Conservation (phyloP, 805 yeast species). For the Zygotorulaspora danielsina region DNA sequence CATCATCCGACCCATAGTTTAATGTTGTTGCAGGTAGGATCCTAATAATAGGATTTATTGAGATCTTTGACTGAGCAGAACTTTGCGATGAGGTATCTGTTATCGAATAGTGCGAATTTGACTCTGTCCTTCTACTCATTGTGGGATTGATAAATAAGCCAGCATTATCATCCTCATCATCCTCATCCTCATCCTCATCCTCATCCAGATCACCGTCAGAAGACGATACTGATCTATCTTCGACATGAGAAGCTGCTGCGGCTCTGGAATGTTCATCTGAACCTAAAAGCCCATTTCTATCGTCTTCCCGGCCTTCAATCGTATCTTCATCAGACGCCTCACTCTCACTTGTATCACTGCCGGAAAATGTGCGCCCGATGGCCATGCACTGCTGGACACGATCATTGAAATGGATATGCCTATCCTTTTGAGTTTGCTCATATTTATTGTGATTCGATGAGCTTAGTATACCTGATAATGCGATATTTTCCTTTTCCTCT, state of each 20-base stretch:
- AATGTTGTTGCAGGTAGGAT: slow-evolving; percentile 81
- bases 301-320: slow-evolving; percentile 18
- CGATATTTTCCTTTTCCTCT: not conserved
- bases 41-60: slow-evolving; percentile 56
- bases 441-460: slow-evolving; percentile 7
- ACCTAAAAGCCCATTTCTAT: not conserved
- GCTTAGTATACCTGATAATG: slow-evolving; percentile 5
- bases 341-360: slow-evolving; percentile 17
- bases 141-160: slow-evolving; percentile 35
- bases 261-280: slow-evolving; percentile 14
- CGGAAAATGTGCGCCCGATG: slow-evolving; percentile 36
- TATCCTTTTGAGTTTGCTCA: slow-evolving; percentile 15
- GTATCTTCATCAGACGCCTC: slow-evolving; percentile 32
- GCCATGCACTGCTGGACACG: slow-evolving; percentile 94
- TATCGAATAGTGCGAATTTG: slow-evolving; percentile 24
- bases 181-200: slow-evolving; percentile 28
- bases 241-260: not conserved
- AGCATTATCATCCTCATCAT: slow-evolving; percentile 33
- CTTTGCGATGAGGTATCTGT: slow-evolving; percentile 28
- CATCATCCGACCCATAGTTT: slow-evolving; percentile 69
- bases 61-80: slow-evolving; percentile 17
- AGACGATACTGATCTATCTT: slow-evolving; percentile 12
- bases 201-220: slow-evolving; percentile 20
- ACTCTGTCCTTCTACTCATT: slow-evolving; percentile 29
- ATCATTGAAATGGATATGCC: slow-evolving; percentile 90